These are phyloP conservation scores for Populus hybrid DNA, from an alignment of 441 rosid genomes.

Conservation along the genomic window DNA sequence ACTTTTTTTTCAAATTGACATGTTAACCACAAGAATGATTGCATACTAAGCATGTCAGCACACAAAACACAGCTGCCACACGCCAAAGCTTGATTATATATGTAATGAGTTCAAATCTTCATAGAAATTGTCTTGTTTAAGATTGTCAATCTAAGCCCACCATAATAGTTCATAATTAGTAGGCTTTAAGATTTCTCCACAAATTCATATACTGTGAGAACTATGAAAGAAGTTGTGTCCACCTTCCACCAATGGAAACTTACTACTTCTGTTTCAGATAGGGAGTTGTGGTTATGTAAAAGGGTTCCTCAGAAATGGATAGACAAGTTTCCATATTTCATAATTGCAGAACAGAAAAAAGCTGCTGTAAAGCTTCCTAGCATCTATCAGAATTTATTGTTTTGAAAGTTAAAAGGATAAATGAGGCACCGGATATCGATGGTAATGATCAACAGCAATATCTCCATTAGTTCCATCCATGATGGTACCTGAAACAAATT, in stretches of 20 bases:
- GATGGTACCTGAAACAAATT: slow-evolving; percentile 36
- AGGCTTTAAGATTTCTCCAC: too few species aligned
- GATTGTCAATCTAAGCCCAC: background rate
- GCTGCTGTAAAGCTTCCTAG: background rate
- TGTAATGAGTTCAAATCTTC: too few species aligned
- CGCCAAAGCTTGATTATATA: background rate
- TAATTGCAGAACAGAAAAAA: background rate
- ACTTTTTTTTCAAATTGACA: background rate
- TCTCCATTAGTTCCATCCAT: slow-evolving; percentile 59
- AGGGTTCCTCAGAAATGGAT: background rate
- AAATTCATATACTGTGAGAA: background rate
- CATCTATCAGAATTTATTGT: background rate
- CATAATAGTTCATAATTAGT: background rate
- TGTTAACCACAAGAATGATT: background rate
- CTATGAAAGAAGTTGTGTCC: too few species aligned
- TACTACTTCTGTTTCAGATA: background rate
- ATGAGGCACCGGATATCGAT: slow-evolving; percentile 40
- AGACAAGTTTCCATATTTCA: background rate
- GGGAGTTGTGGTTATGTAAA: background rate
- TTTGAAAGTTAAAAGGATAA: background rate
- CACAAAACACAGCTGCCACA: background rate
- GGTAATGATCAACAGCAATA: slow-evolving; percentile 60
- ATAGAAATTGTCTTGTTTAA: background rate
- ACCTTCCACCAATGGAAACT: background rate
- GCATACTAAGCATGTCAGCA: background rate